phyloP scores from a whole-genome alignment of 331 rosid species.

The Malus hybrid region DNA sequence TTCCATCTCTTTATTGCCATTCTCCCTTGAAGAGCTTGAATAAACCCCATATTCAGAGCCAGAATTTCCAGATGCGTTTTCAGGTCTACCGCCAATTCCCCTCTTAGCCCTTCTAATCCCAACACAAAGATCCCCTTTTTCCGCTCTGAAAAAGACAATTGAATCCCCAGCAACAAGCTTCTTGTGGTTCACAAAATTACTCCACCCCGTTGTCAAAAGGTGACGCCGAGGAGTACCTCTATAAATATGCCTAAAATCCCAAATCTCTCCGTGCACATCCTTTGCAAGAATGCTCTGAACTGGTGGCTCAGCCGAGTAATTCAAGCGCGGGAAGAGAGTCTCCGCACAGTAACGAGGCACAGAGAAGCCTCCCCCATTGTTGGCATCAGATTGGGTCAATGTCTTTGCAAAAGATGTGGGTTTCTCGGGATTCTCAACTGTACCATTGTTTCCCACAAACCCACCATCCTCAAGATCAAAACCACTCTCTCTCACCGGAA shows the following conservation, averaged over 20 bases:
- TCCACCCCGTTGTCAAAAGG: constrained; percentile 95
- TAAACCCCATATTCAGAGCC: constrained; percentile 33
- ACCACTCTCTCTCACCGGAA: constrained; percentile 40
- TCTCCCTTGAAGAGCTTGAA: constrained; percentile 28
- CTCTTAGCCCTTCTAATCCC: constrained; percentile 92
- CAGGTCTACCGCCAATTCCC: constrained; percentile 66
- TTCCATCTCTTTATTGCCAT: constrained; percentile 18
- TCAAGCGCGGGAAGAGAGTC: constrained; percentile 79
- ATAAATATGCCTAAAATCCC: constrained; percentile 93
- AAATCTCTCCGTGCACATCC: constrained; percentile 82
- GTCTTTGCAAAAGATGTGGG: constrained; percentile 82
- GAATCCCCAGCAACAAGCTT: constrained; percentile 98
- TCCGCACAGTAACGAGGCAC: constrained; percentile 97
- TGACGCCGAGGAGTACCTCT: constrained; percentile 98
- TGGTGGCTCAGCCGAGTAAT: constrained; percentile 76
- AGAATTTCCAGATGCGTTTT: constrained; percentile 39
- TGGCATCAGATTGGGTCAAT: constrained; percentile 90
- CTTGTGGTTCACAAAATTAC: constrained; percentile 88
- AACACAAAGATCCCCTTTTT: constrained; percentile 84
- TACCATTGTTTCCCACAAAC: constrained; percentile 25
- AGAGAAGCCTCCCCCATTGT: constrained; percentile 95
- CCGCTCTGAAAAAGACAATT: constrained; percentile 69
- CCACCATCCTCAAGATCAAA: constrained; percentile 35
- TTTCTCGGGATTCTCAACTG: constrained; percentile 38
- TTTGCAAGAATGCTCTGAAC: constrained; percentile 75